phyloP scores from a whole-genome alignment of 108 stramenopile genomes.

The Fistulifera pelliculosa region DNA sequence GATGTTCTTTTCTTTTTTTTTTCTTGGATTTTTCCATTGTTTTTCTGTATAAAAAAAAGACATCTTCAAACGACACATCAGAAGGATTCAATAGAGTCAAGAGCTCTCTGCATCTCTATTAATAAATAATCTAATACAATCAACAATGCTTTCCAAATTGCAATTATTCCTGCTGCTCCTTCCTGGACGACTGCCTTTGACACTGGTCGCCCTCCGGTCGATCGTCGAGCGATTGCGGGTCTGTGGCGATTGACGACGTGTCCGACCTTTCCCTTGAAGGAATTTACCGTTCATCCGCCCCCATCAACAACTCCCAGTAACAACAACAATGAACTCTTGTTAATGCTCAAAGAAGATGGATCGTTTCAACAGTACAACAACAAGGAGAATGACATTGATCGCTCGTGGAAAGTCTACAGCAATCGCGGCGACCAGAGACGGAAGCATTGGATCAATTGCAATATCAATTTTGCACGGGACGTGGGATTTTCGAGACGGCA shows the following conservation, averaged over 20 bases:
- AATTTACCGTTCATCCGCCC: slow-evolving; percentile 71
- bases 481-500: slow-evolving; percentile 70
- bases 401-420: background rate
- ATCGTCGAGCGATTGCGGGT: slow-evolving; percentile 59
- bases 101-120: no score
- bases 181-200: background rate
- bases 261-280: slow-evolving; percentile 50
- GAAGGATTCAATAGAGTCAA: no score
- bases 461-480: slow-evolving; percentile 45
- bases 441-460: slow-evolving; percentile 5
- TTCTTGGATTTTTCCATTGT: no score
- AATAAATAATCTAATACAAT: no score
- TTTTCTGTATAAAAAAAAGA: no score
- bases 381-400: slow-evolving; percentile 6
- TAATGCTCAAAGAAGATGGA: slow-evolving; percentile 74
- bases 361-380: slow-evolving; percentile 58
- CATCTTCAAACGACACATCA: no score
- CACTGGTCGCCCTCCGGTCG: slow-evolving; percentile 24
- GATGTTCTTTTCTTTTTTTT: no score
- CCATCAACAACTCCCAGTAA: slow-evolving; percentile 7
- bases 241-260: slow-evolving; percentile 42
- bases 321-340: slow-evolving; percentile 38
- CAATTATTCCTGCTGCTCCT: background rate
- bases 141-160: no score
- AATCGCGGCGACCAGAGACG: background rate